Evolutionary conservation across 1,284 basidiomycete species (phyloP).

Genomic region (Amylostereum areolatum): DNA sequence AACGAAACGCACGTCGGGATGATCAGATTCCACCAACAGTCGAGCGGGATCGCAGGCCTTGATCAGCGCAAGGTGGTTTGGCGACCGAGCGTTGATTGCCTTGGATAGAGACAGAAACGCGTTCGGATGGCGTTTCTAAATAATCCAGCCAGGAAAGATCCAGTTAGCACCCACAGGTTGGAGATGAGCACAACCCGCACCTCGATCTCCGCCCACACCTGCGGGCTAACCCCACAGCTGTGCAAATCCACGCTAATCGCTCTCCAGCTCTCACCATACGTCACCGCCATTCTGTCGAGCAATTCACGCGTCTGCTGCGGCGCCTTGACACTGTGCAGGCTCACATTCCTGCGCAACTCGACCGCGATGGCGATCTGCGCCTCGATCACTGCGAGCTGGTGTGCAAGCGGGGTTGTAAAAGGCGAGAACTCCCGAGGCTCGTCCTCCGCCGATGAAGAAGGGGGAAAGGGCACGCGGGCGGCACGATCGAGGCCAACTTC

Average conservation of each 20-base stretch:
- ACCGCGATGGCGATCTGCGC: conserved; percentile 75
- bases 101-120: conserved; percentile 75
- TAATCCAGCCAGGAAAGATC: neutral
- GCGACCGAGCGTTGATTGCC: conserved; percentile 66
- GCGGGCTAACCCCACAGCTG: conserved; percentile 68
- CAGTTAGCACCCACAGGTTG: neutral
- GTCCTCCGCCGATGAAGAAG: conserved; percentile 25
- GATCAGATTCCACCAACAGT: conserved; percentile 77
- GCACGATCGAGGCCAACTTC: conserved; percentile 79
- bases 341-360: conserved; percentile 62
- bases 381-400: conserved; percentile 69
- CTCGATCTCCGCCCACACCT: conserved; percentile 63
- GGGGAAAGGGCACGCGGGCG: conserved; percentile 61
- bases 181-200: conserved; percentile 29
- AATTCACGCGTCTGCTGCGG: conserved; percentile 59
- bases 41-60: conserved; percentile 50
- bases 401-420: conserved; percentile 65
- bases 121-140: conserved; percentile 60
- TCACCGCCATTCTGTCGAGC: conserved; percentile 44
- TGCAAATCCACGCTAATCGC: conserved; percentile 71
- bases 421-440: conserved; percentile 49
- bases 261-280: conserved; percentile 47
- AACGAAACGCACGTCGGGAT: conserved; percentile 46
- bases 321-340: conserved; percentile 75
- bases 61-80: conserved; percentile 54